Evolutionary conservation across 164 flowering plant species (phyloP).

Genomic region (Annona cherimola): DNA sequence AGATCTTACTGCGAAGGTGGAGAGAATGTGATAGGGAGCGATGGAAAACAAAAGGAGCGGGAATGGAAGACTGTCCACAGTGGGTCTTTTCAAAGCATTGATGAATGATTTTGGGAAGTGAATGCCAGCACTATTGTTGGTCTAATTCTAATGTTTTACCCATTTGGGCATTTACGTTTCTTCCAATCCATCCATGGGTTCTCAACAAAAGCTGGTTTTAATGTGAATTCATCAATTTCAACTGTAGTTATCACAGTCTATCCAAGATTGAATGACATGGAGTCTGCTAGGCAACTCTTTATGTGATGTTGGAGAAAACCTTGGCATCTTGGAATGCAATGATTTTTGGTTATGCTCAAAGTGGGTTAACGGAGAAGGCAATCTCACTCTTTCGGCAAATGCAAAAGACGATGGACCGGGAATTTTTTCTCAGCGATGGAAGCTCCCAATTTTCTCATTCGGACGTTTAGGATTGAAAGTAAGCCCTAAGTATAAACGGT

Average conservation of each 20-base stretch:
- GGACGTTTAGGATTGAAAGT: too few relatives aligned
- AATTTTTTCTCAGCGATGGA: too few relatives aligned
- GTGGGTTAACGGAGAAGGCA: conserved; percentile 73
- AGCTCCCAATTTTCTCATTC: too few relatives aligned
- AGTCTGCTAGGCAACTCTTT: conserved; percentile 56
- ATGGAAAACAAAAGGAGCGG: conserved; percentile 29
- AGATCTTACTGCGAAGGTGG: conserved; percentile 19
- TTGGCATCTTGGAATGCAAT: conserved; percentile 92
- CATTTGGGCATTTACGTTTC: conserved; percentile 58
- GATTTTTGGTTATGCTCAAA: conserved; percentile 85
- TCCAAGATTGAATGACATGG: conserved; percentile 62
- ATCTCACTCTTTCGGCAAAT: conserved; percentile 67
- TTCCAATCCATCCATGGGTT: conserved; percentile 48
- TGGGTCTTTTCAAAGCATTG: conserved; percentile 46
- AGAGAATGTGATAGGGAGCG: conserved; percentile 43
- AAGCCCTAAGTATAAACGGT: too few relatives aligned
- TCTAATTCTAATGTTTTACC: conserved; percentile 60
- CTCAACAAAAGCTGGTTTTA: conserved; percentile 44
- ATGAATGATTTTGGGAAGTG: conserved; percentile 31
- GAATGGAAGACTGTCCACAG: conserved; percentile 60
- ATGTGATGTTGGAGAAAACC: conserved; percentile 57
- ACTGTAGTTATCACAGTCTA: conserved; percentile 79
- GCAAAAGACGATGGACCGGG: conserved; percentile 40
- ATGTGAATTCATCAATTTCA: conserved; percentile 47
- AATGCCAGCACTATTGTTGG: conserved; percentile 83